Conservation (phyloP, 1,139 yeast genomes). For the Debaryomyces sp. region DNA sequence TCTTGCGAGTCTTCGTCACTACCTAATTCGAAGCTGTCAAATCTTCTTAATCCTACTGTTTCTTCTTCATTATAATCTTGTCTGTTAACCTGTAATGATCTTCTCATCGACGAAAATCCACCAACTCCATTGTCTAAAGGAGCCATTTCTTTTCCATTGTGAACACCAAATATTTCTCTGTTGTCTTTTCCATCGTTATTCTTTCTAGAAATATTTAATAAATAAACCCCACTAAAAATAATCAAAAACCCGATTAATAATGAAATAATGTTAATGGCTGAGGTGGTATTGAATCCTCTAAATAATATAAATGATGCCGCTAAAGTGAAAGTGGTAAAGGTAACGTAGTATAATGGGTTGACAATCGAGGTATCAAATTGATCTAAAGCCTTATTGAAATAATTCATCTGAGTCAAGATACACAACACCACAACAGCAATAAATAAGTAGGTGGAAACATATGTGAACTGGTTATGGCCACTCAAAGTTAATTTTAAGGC, state of each 20-base stretch:
- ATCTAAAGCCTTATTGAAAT: constrained; percentile 89
- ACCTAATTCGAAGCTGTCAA: constrained; percentile 61
- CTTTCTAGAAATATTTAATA: constrained; percentile 77
- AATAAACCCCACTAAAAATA: constrained; percentile 85
- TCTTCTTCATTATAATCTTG: constrained; percentile 53
- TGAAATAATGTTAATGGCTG: constrained; percentile 82
- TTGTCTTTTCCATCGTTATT: constrained; percentile 53
- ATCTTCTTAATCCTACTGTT: constrained; percentile 59
- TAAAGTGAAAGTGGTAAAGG: constrained; percentile 87
- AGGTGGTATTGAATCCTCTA: constrained; percentile 84
- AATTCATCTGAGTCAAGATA: constrained; percentile 89
- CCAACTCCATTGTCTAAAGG: constrained; percentile 89
- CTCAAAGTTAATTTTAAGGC: constrained; percentile 82
- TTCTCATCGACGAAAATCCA: constrained; percentile 61
- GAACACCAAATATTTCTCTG: constrained; percentile 64
- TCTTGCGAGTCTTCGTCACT: constrained; percentile 39
- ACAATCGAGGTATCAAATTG: constrained; percentile 93
- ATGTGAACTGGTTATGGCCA: constrained; percentile 91
- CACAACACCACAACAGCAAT: constrained; percentile 78
- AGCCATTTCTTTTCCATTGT: constrained; percentile 54
- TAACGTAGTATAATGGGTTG: constrained; percentile 87
- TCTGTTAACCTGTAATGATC: constrained; percentile 69
- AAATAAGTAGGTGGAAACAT: constrained; percentile 81
- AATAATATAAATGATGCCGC: constrained; percentile 85
- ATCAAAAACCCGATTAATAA: constrained; percentile 83